Percentiles rank a stretch among this genome's conserved stretches.
Evolutionary conservation across 2,329 filamentous ascomycete species (phyloP).

Genomic region (Pseudogymnoascus sp.): DNA sequence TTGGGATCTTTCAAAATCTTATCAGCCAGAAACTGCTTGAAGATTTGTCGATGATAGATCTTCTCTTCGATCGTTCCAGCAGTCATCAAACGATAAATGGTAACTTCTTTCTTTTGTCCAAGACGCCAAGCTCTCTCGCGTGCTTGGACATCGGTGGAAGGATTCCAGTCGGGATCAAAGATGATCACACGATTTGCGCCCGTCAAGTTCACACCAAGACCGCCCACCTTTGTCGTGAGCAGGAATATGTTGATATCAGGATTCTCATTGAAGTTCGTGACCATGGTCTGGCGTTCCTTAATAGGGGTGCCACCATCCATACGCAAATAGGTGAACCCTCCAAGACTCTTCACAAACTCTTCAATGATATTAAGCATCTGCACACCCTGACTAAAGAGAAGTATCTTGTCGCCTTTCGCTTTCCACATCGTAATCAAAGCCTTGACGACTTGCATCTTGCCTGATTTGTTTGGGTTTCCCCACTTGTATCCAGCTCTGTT

Average conservation of each 20-base stretch:
- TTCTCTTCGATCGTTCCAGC: conserved; percentile 98
- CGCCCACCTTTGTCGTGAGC: conserved; percentile 90
- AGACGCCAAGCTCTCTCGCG: conserved; percentile 92
- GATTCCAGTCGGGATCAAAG: conserved; percentile 98
- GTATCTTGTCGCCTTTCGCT: conserved; percentile 73
- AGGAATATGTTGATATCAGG: conserved; percentile 78
- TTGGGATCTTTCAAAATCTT: conserved; percentile 93
- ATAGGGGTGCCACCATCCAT: conserved; percentile 94
- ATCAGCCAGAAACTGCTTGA: conserved; percentile 96
- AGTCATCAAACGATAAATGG: conserved; percentile 96
- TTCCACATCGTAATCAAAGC: conserved; percentile 84
- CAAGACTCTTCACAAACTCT: conserved; percentile 61
- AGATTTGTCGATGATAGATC: conserved; percentile 97
- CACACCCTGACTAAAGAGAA: conserved; percentile 86
- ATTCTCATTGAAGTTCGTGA: conserved; percentile 86
- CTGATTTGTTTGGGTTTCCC: conserved; percentile 70
- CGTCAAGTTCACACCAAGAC: conserved; percentile 87
- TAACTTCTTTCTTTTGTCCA: conserved; percentile 89
- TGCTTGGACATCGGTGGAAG: conserved; percentile 90
- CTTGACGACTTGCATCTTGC: conserved; percentile 93
- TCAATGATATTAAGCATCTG: conserved; percentile 96
- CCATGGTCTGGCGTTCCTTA: conserved; percentile 77
- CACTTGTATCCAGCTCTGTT: conserved; percentile 62
- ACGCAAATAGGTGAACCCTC: conserved; percentile 67
- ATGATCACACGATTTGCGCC: conserved; percentile 95